Conservation (phyloP, 2,329 filamentous ascomycete genomes). For the Apiospora rasikravindrae region DNA sequence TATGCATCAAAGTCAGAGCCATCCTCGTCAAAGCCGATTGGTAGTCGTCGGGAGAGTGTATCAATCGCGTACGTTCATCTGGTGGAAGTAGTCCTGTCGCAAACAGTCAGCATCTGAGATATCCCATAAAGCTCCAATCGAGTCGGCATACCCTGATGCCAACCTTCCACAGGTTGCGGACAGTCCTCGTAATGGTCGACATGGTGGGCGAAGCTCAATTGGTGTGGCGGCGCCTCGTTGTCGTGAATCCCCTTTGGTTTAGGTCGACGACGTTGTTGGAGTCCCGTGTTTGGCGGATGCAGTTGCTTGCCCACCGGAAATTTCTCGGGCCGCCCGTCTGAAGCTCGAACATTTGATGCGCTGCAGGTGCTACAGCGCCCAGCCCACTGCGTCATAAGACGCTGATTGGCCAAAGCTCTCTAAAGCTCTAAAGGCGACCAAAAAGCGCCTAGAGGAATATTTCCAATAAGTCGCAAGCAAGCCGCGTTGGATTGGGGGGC, state of each 20-base stretch:
- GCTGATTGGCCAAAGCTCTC: slow-evolving; percentile 11
- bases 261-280: slow-evolving; percentile 33
- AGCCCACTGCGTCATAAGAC: slow-evolving; percentile 4
- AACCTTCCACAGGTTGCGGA: slow-evolving; percentile 85
- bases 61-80: slow-evolving; percentile 79
- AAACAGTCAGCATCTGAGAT: slow-evolving; percentile 42
- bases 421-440: background rate
- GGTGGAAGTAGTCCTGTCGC: slow-evolving; percentile 82
- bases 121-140: slow-evolving; percentile 5
- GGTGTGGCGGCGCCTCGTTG: slow-evolving; percentile 30
- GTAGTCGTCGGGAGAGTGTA: slow-evolving; percentile 31
- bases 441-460: background rate
- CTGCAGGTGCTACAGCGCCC: background rate
- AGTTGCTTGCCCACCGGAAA: slow-evolving; percentile 17
- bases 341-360: background rate
- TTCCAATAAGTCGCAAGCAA: background rate
- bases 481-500: background rate
- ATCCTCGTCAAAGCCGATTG: slow-evolving; percentile 25
- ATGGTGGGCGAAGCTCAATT: slow-evolving; percentile 61
- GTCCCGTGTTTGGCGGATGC: slow-evolving; percentile 29
- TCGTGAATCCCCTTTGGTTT: slow-evolving; percentile 3
- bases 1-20: slow-evolving; percentile 38
- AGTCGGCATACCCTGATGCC: slow-evolving; percentile 75
- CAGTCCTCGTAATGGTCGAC: slow-evolving; percentile 88
- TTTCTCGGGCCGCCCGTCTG: slow-evolving; percentile 15